Evolutionary conservation across 2,329 filamentous ascomycete species (phyloP).

Genomic region (Colletotrichum brevisporum): DNA sequence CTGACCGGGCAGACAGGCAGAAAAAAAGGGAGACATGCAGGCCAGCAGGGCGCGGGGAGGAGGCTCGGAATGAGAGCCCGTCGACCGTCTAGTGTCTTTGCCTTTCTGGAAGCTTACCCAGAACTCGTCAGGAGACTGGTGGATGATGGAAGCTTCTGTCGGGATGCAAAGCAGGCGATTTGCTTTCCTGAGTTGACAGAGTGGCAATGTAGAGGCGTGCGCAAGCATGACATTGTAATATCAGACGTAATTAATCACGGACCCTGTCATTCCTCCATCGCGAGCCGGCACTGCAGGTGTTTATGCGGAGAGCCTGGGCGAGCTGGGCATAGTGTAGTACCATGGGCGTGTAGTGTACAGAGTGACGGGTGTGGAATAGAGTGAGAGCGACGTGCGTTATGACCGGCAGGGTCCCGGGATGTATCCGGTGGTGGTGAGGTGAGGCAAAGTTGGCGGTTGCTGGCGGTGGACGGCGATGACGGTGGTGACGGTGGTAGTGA

Average conservation of each 20-base stretch:
- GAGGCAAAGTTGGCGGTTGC: conserved; percentile 30
- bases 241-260: conserved; percentile 34
- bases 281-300: conserved; percentile 8
- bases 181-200: conserved; percentile 14
- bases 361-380: conserved; percentile 14
- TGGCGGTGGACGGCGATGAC: conserved; percentile 22
- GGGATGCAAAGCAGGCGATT: conserved; percentile 1
- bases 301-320: conserved; percentile 10
- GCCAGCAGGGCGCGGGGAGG: conserved; percentile 8
- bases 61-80: conserved; percentile 10
- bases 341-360: background rate
- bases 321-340: background rate
- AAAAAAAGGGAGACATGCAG: background rate
- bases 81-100: background rate
- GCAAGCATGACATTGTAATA: conserved; percentile 37
- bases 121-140: background rate
- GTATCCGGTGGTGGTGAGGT: conserved; percentile 20
- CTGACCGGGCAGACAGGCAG: conserved; percentile 6
- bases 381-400: conserved; percentile 17
- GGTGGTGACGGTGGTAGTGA: conserved; percentile 26
- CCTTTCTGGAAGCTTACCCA: conserved; percentile 21
- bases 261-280: conserved; percentile 19
- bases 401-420: conserved; percentile 19
- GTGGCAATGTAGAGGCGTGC: conserved; percentile 16
- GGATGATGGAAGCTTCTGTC: background rate